Conservation (phyloP, 1,139 yeast genomes). For the Starmera stellimalicola region DNA sequence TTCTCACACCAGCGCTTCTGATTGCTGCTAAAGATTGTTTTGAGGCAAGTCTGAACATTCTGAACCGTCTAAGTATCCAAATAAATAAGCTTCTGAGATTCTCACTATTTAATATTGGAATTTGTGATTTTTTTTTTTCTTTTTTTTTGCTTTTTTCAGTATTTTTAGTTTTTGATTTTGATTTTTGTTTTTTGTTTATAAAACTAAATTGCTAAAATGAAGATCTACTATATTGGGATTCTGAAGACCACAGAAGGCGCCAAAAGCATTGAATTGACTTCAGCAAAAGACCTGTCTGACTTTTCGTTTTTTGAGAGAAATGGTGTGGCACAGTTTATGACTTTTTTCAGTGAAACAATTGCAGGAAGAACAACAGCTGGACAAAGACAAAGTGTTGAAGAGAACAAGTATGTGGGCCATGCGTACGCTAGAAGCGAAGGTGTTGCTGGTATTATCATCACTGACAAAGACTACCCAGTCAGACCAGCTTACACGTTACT, state of each 20-base stretch:
- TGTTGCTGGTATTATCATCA: slow-evolving; percentile 82
- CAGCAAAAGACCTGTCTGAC: slow-evolving; percentile 74
- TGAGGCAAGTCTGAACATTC: no score
- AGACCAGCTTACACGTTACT: slow-evolving; percentile 94
- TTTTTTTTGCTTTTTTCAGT: neutral
- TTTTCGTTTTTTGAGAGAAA: slow-evolving; percentile 83
- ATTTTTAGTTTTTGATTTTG: neutral
- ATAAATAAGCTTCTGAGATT: no score
- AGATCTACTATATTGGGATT: slow-evolving; percentile 83
- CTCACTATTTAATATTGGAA: no score
- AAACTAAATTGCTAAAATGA: slow-evolving; percentile 38
- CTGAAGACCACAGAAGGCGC: slow-evolving; percentile 49
- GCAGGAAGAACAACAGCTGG: slow-evolving; percentile 82
- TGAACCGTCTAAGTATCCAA: no score
- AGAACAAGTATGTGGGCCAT: slow-evolving; percentile 76
- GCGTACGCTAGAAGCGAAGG: slow-evolving; percentile 89
- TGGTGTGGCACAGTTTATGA: slow-evolving; percentile 81
- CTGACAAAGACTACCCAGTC: slow-evolving; percentile 93
- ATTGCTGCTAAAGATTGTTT: no score
- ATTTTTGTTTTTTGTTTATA: neutral
- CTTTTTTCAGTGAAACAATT: slow-evolving; percentile 86
- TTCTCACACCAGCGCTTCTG: neutral
- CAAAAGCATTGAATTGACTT: slow-evolving; percentile 66
- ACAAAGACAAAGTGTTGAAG: slow-evolving; percentile 91
- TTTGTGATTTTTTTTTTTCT: no score